phyloP scores from a whole-genome alignment of 2,329 filamentous ascomycete genomes.

The Rugonectria rugulosa region DNA sequence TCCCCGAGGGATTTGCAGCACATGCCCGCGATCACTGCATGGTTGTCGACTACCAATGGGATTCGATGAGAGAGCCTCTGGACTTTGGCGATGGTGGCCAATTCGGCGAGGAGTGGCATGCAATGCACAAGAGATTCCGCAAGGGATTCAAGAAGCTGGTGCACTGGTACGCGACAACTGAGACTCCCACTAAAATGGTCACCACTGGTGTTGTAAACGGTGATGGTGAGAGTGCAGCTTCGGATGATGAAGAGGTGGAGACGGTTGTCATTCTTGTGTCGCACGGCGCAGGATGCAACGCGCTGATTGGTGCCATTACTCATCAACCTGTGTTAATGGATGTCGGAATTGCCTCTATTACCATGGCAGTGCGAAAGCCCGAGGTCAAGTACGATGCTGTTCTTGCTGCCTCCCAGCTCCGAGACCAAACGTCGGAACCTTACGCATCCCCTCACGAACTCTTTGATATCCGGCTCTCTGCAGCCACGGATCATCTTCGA shows the following conservation, averaged over 20 bases:
- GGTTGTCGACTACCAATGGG: conserved; percentile 93
- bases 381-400: conserved; percentile 48
- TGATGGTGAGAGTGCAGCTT: conserved; percentile 42
- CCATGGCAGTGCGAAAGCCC: conserved; percentile 77
- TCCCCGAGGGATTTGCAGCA: conserved; percentile 86
- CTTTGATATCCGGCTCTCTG: conserved; percentile 79
- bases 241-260: conserved; percentile 70
- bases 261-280: conserved; percentile 88
- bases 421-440: conserved; percentile 34
- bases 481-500: conserved; percentile 77
- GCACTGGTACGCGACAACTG: conserved; percentile 76
- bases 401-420: conserved; percentile 38
- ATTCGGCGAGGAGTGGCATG: conserved; percentile 92
- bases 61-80: conserved; percentile 81
- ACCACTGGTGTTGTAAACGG: conserved; percentile 43
- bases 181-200: conserved; percentile 59
- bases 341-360: conserved; percentile 88
- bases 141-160: conserved; percentile 80
- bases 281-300: conserved; percentile 95
- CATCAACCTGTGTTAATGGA: conserved; percentile 91
- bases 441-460: conserved; percentile 62
- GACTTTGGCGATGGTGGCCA: conserved; percentile 89
- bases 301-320: conserved; percentile 88
- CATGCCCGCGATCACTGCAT: conserved; percentile 89
- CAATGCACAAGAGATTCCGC: conserved; percentile 92